Conservation (phyloP, 208 protist species). For the Leishmania mexicana region DNA sequence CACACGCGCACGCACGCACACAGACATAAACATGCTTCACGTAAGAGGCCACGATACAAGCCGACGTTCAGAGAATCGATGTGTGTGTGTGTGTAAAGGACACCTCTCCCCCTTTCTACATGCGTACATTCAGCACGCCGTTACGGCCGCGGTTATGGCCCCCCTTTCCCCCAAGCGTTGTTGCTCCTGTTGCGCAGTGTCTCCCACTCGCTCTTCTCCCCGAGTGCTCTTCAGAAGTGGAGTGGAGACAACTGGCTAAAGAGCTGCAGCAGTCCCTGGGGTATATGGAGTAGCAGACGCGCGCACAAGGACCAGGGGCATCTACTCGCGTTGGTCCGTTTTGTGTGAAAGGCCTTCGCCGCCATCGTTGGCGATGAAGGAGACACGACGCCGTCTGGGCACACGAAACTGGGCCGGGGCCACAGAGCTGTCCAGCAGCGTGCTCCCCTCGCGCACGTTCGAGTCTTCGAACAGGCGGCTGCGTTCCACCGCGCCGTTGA, state of each 20-base stretch:
- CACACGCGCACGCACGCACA: neutral
- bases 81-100: neutral
- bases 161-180: neutral
- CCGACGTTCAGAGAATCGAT: neutral
- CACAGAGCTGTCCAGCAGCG: conserved; percentile 34
- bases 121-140: neutral
- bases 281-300: neutral
- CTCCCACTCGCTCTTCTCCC: neutral
- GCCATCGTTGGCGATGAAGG: conserved; percentile 34
- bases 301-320: neutral
- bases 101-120: neutral
- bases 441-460: conserved; percentile 34
- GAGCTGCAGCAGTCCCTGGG: neutral
- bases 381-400: conserved; percentile 48
- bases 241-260: neutral
- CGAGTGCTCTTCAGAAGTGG: neutral
- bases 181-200: neutral
- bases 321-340: neutral
- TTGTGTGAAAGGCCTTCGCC: neutral
- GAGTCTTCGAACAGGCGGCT: conserved; percentile 21
- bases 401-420: conserved; percentile 45
- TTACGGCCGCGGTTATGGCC: neutral
- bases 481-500: conserved; percentile 12
- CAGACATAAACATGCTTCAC: neutral
- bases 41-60: neutral